A percentile compares a stretch with the other conserved stretches of the same genome.
phyloP scores from a whole-genome alignment of 108 stramenopile genomes.

The Aurantiochytrium sp. region DNA sequence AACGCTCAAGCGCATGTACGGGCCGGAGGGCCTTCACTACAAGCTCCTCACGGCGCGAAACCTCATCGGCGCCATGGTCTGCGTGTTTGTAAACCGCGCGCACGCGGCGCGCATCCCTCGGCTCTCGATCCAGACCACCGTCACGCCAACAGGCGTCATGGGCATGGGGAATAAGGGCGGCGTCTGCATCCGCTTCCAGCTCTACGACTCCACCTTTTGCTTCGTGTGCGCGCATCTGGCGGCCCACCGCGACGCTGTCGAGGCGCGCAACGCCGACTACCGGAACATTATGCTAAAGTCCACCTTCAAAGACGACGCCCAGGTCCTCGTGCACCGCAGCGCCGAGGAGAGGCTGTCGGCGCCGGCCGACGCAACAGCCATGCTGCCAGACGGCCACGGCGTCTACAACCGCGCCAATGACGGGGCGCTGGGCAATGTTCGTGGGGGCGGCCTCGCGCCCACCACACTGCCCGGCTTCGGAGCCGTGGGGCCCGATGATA shows the following conservation, averaged over 20 bases:
- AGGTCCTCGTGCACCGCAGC: slow-evolving; percentile 31
- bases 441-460: not conserved
- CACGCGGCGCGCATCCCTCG: slow-evolving; percentile 63
- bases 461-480: not conserved
- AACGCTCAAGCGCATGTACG: slow-evolving; percentile 64
- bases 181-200: slow-evolving; percentile 73
- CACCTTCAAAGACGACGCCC: slow-evolving; percentile 77
- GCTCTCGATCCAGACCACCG: slow-evolving; percentile 56
- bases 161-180: slow-evolving; percentile 99
- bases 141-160: slow-evolving; percentile 93
- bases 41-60: slow-evolving; percentile 50
- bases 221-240: slow-evolving; percentile 91
- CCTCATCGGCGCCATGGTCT: slow-evolving; percentile 87
- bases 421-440: not conserved
- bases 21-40: slow-evolving; percentile 45
- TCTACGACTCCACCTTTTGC: slow-evolving; percentile 86
- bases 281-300: slow-evolving; percentile 71
- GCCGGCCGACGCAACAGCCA: not conserved
- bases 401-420: not conserved
- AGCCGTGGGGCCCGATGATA: not conserved
- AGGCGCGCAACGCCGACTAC: slow-evolving; percentile 90
- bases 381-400: slow-evolving; percentile 4
- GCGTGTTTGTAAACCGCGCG: slow-evolving; percentile 77
- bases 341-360: not conserved
- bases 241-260: slow-evolving; percentile 92